A percentile compares a stretch with the other conserved stretches of the same genome.
phyloP scores from a whole-genome alignment of 2,329 filamentous ascomycete species.

The Myriosclerotinia curreyana region DNA sequence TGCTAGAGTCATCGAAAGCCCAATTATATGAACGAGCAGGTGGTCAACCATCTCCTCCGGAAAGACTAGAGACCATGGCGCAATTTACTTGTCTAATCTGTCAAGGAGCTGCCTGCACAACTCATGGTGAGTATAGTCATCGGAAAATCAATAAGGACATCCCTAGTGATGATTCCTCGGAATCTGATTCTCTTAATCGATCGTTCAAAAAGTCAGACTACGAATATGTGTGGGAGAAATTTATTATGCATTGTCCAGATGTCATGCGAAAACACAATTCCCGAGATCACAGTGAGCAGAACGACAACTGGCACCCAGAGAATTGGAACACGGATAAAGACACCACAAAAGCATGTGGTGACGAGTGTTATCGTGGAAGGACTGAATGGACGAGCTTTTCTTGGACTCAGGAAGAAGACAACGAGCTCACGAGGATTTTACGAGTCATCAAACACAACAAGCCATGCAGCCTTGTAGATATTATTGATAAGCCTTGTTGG shows the following conservation, averaged over 20 bases:
- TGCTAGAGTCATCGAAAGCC: slow-evolving; percentile 25
- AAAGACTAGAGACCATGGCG: slow-evolving; percentile 31
- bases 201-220: slow-evolving; percentile 22
- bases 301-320: slow-evolving; percentile 7
- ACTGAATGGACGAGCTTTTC: not conserved
- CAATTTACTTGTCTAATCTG: slow-evolving; percentile 36
- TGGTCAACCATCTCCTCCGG: slow-evolving; percentile 1
- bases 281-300: slow-evolving; percentile 9
- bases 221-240: slow-evolving; percentile 25
- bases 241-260: slow-evolving; percentile 29
- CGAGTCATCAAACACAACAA: slow-evolving; percentile 25
- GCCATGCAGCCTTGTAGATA: slow-evolving; percentile 29
- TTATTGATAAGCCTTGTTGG: slow-evolving; percentile 33
- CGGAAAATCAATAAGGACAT: slow-evolving; percentile 19
- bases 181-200: not conserved
- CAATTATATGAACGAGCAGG: slow-evolving; percentile 1
- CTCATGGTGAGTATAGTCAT: slow-evolving; percentile 34
- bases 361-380: not conserved
- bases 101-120: slow-evolving; percentile 36
- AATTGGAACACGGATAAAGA: slow-evolving; percentile 10
- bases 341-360: not conserved
- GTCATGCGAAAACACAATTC: slow-evolving; percentile 27
- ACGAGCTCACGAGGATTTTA: slow-evolving; percentile 23
- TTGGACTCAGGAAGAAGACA: slow-evolving; percentile 11
- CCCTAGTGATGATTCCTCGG: slow-evolving; percentile 22